Evolutionary conservation across 371 early-diverging fungal genomes (phyloP).

Genomic region (Mycotypha africana): DNA sequence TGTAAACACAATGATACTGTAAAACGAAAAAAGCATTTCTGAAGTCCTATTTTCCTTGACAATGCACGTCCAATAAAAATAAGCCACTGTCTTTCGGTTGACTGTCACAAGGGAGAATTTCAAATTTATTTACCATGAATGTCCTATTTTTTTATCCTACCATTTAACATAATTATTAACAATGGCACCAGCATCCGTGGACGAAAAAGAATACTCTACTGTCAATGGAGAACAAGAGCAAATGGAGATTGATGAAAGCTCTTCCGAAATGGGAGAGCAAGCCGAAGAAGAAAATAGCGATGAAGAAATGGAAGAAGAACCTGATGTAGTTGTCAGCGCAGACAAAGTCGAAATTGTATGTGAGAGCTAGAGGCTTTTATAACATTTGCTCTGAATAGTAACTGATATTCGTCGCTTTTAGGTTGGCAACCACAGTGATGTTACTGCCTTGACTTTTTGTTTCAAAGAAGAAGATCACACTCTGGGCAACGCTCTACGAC

Average conservation of each 20-base stretch:
- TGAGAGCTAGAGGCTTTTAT: background rate
- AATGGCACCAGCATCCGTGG: slow-evolving; percentile 18
- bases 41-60: too few species aligned
- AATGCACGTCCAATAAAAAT: too few species aligned
- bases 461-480: slow-evolving; percentile 96
- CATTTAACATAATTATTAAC: background rate
- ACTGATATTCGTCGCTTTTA: background rate
- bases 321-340: slow-evolving; percentile 26
- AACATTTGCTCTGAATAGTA: background rate
- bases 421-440: slow-evolving; percentile 62
- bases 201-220: slow-evolving; percentile 7
- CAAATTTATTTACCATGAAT: too few species aligned
- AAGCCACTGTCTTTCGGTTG: too few species aligned
- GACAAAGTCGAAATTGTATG: slow-evolving; percentile 54
- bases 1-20: too few species aligned
- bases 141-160: too few species aligned
- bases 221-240: slow-evolving; percentile 8
- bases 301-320: slow-evolving; percentile 31
- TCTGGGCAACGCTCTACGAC: slow-evolving; percentile 90
- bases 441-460: slow-evolving; percentile 78
- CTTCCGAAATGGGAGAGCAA: slow-evolving; percentile 21
- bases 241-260: slow-evolving; percentile 18
- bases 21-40: too few species aligned
- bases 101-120: too few species aligned
- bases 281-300: slow-evolving; percentile 24